Percentiles rank a stretch among this genome's conserved stretches.
phyloP scores from a whole-genome alignment of 306 rosid genomes.

The Prunus mira region DNA sequence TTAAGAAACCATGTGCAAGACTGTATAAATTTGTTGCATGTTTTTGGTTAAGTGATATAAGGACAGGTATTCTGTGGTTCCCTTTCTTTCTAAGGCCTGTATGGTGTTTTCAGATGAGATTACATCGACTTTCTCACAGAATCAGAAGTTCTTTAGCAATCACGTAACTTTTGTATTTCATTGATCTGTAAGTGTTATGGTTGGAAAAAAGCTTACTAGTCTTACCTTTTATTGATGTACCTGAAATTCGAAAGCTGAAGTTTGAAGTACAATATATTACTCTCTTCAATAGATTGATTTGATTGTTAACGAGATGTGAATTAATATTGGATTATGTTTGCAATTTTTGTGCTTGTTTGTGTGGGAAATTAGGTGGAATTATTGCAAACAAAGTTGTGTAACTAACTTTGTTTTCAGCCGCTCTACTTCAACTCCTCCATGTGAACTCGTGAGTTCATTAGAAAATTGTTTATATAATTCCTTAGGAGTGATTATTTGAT shows the following conservation, averaged over 20 bases:
- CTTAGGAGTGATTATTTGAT: too few relatives aligned
- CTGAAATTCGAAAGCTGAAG: not conserved
- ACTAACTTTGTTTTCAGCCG: too few relatives aligned
- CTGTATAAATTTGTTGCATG: constrained; percentile 19
- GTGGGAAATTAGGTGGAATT: not conserved
- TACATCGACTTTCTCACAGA: not conserved
- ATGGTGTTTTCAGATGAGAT: not conserved
- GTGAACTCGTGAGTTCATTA: too few relatives aligned
- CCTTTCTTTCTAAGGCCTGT: not conserved
- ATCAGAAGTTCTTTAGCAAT: not conserved
- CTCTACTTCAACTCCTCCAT: too few relatives aligned
- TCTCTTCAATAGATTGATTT: not conserved
- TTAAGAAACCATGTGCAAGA: constrained; percentile 18
- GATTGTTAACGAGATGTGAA: not conserved
- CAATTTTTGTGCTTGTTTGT: not conserved
- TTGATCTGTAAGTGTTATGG: not conserved
- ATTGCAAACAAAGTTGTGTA: too few relatives aligned
- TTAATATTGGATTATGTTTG: not conserved
- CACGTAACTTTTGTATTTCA: not conserved
- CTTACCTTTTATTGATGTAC: not conserved
- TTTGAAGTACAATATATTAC: not conserved
- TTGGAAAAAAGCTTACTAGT: not conserved
- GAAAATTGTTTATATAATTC: too few relatives aligned
- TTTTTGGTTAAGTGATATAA: constrained; percentile 23
- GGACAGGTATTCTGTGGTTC: constrained; percentile 6